Conservation (phyloP, 192 early-diverging fungal genomes). For the Coemansia sp. region DNA sequence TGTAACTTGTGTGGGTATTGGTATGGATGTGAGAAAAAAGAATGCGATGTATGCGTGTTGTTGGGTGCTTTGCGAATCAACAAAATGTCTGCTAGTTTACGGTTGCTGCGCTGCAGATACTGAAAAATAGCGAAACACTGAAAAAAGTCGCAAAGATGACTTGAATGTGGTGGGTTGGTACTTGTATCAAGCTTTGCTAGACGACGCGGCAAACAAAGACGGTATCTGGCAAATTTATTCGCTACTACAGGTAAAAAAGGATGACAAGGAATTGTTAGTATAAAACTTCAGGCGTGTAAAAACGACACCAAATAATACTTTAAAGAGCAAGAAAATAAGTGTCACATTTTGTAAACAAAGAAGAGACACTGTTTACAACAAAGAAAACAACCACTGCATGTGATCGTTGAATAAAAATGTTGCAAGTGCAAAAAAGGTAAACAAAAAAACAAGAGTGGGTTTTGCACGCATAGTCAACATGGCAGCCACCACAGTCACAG, state of each 20-base stretch:
- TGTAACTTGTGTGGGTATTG: not conserved
- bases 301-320: not conserved
- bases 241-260: slow-evolving; percentile 2
- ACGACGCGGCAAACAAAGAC: slow-evolving; percentile 4
- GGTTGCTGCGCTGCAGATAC: slow-evolving; percentile 9
- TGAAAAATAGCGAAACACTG: not conserved
- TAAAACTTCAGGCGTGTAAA: not conserved
- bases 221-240: slow-evolving; percentile 7
- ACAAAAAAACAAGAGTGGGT: not conserved
- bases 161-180: not conserved
- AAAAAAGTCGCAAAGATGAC: not conserved
- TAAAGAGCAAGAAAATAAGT: not conserved
- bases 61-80: not conserved
- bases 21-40: not conserved
- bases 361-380: not conserved
- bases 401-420: slow-evolving; percentile 9
- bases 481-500: too few relatives aligned
- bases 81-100: not conserved
- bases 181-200: slow-evolving; percentile 6
- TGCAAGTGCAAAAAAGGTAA: not conserved
- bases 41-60: not conserved
- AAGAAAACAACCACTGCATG: slow-evolving; percentile 5
- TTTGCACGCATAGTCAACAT: too few relatives aligned
- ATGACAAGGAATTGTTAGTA: not conserved
- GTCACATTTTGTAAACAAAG: not conserved